Evolutionary conservation across 2,329 filamentous ascomycete species (phyloP), one percentile per base, ranked within the genome.

Genomic region (Madurella fahalii): DNA sequence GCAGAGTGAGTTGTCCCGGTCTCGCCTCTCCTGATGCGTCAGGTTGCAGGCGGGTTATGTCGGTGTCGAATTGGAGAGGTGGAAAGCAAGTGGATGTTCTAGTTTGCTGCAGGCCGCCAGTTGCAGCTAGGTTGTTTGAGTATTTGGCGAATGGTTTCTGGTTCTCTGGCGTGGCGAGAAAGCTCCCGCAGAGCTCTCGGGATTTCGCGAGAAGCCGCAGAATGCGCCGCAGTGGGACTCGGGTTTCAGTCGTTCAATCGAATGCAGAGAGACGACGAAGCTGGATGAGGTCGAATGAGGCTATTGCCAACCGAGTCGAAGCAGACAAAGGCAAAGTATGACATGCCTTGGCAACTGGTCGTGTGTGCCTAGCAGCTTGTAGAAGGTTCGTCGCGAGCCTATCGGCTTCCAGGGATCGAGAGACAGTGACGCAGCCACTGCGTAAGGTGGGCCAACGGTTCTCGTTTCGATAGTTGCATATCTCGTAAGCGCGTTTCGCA

Each of bases 321-420:
- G 20, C 51, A 47, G 47, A 50, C 37, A 32, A 47, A 31, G 43
- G 34, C 34, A 37, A 37, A 15, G 34, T 15, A 37, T 50, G 49
- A 47, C 46, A 37, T 53, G 50, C 56, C 58, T 59, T 58, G 47
- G 53, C 53, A 37, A 50, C 37, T 49, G 18, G 57, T 52, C 50
- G 56, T 54, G 53, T 55, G 54, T 40, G 20, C 43, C 37, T 30
- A 30, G 48, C 43, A 54, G 61, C 45, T 58, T 60, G 58, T 63
- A 63, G 62, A 64, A 64, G 50, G 45, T 64, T 64, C 62, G 62
- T 43, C 54, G 58, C 25, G 50, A 54, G 50, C 62, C 59, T 63
- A 63, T 64, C 56, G 57, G 57, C 45, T 58, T 58, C 54, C 55
- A 47, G 44, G 56, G 50, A 58, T 53, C 32, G 31, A 47, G 43